Base-by-base conservation (phyloP, 2,329 filamentous ascomycete genomes). In the Lachnellula cervina region DNA sequence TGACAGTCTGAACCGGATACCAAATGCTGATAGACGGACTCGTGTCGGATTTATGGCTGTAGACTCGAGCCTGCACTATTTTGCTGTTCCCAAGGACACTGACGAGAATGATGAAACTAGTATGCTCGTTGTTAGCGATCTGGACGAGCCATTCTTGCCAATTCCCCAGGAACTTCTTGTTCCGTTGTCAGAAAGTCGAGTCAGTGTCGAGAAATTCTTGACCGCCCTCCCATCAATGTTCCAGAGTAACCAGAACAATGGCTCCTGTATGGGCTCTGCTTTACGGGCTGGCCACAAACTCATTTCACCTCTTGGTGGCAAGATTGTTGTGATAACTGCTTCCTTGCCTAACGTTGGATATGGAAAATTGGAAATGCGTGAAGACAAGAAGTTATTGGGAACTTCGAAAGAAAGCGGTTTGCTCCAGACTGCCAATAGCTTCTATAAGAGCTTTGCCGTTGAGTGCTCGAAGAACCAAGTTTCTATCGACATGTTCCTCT, bases 381-480 rank as follows among this genome's bases (percentile, higher is more conserved):
- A 97, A 73, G 92, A 99, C 73, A 97, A 97, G 79, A 97, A 96
- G 74, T 75, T 96, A 16, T 78, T 99, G 23, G 94, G 94, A 37
- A 99, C 94, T 1, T 91, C 87, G 63, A 97, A 97, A 73, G 94
- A 99, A 71, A 90, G 83, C 62, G 79, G 81, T 59, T 80, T 99
- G 34, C 77, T 99, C 51, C 93, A 97, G 71, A 97, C 94, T 0
- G 89, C 84, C 42, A 97, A 91, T 76, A 91, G 89, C 69, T 99
- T 97, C 74, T 99, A 97, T 81, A 99, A 99, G 80, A 96, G 90
- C 67, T 99, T 99, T 68, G 94, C 94, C 0, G 94, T 99, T 3
- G 94, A 99, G 71, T 99, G 94, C 74, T 97, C 92, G 38, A 99
- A 99, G 78, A 96, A 95, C 64, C 94, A 99, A 73, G 94, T 99